Evolutionary conservation across 2,329 filamentous ascomycete genomes (phyloP), one percentile per base, ranked within the genome.

Genomic region (Talaromyces sp.): DNA sequence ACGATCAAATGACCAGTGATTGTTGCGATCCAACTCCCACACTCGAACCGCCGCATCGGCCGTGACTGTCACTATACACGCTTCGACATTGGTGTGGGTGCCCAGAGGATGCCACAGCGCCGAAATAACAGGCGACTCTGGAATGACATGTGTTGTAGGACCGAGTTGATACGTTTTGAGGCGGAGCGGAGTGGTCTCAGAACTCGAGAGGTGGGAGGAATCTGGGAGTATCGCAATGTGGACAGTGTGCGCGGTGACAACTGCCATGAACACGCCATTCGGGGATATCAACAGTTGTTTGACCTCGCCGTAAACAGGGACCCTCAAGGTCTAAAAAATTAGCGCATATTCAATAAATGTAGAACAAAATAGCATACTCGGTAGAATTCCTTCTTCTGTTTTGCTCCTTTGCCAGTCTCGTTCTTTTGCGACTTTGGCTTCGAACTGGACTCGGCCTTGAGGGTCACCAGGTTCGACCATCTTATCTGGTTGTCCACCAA

Each of bases 71-170:
- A 98, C 89, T 33, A 99, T 78, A 59, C 91, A 92, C 25, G 87
- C 87, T 33, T 90, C 90, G 64, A 89, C 86, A 55, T 74, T 75
- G 59, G 72, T 75, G 59, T 77, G 71, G 11, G 93, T 87, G 1
- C 93, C 93, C 0, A 98, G 81, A 0, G 95, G 95, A 77, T 99
- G 95, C 93, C 95, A 99, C 62, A 97, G 70, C 4, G 88, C 90
- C 1, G 92, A 91, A 25, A 88, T 87, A 61, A 99, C 82, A 1
- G 91, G 86, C 8, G 92, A 86, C 66, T 92, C 88, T 54, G 93
- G 91, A 56, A 93, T 88, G 55, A 97, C 92, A 75, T 98, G 93
- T 3, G 90, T 92, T 2, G 92, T 96, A 32, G 93, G 92, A 1
- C 93, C 93, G n/a, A 98, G 82, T 22, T 93, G 93, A 77, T 91